Evolutionary conservation across 2,329 filamentous ascomycete genomes (phyloP).

Genomic region (Shiraia sp.): DNA sequence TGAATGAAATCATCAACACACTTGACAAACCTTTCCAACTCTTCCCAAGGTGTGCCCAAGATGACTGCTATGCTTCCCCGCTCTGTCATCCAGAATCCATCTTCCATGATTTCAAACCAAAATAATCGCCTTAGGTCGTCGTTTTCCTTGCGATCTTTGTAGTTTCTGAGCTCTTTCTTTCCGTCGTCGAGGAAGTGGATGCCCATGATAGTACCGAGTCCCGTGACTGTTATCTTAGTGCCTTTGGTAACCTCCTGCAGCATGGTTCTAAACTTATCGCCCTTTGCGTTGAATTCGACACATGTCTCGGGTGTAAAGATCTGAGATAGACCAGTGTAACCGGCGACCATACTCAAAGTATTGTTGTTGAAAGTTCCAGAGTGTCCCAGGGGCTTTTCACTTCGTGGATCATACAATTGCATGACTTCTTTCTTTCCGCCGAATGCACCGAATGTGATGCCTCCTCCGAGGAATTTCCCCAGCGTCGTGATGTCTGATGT

Average conservation of each 20-base stretch:
- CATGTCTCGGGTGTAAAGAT: constrained; percentile 42
- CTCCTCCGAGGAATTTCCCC: constrained; percentile 70
- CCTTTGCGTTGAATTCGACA: constrained; percentile 33
- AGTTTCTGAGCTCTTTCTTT: constrained; percentile 29
- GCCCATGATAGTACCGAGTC: constrained; percentile 42
- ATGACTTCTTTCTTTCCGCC: constrained; percentile 65
- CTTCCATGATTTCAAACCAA: constrained; percentile 44
- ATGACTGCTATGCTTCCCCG: constrained; percentile 44
- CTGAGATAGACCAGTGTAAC: constrained; percentile 47
- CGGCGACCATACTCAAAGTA: constrained; percentile 62
- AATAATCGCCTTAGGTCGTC: constrained; percentile 38
- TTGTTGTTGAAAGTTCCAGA: constrained; percentile 74
- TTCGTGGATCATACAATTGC: constrained; percentile 58
- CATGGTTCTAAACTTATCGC: constrained; percentile 32
- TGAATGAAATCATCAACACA: constrained; percentile 24
- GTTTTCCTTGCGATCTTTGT: constrained; percentile 32
- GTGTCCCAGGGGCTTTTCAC: constrained; percentile 52
- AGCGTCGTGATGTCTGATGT: constrained; percentile 58
- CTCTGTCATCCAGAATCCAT: constrained; percentile 43
- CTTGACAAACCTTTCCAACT: constrained; percentile 38
- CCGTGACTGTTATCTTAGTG: constrained; percentile 44
- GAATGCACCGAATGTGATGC: constrained; percentile 68
- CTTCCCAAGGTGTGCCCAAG: constrained; percentile 37
- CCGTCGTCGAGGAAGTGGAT: constrained; percentile 42
- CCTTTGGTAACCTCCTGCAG: constrained; percentile 33